Evolutionary conservation across 768 basidiomycete genomes (phyloP).

Genomic region (Mycena galericulata): DNA sequence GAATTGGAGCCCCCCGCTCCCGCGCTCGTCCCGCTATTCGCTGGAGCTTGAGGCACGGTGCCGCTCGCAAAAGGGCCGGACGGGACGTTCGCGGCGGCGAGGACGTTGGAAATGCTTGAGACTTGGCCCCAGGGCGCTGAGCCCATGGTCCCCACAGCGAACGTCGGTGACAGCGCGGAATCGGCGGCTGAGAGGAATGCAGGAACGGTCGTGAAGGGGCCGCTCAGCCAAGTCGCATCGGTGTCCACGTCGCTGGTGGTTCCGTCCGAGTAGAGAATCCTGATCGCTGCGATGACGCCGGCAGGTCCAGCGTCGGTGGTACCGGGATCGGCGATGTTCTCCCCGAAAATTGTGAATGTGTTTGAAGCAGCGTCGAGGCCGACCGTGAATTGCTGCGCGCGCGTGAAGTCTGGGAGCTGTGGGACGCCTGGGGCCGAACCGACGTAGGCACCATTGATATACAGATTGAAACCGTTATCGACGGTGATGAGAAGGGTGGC

Average conservation of each 20-base stretch:
- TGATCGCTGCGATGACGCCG: constrained; percentile 6
- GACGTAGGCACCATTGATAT: constrained; percentile 16
- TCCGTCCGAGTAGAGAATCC: constrained; percentile 11
- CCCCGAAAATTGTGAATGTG: constrained; percentile 8
- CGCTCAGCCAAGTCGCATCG: constrained; percentile 22
- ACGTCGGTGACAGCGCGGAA: not conserved
- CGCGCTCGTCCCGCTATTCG: not conserved
- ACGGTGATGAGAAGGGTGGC: constrained; percentile 12
- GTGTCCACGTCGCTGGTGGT: not conserved
- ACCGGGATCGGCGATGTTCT: constrained; percentile 1
- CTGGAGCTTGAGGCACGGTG: not conserved
- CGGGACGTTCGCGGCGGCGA: constrained; percentile 21
- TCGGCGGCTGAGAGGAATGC: constrained; percentile 11
- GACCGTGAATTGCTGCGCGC: constrained; percentile 13
- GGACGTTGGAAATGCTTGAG: constrained; percentile 3
- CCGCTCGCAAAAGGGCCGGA: constrained; percentile 11
- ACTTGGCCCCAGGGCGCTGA: not conserved
- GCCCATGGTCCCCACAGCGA: not conserved
- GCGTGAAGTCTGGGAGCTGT: not conserved
- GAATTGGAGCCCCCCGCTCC: not conserved
- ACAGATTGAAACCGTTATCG: constrained; percentile 26
- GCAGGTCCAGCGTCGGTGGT: constrained; percentile 3
- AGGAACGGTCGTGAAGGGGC: not conserved
- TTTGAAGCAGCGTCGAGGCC: constrained; percentile 8
- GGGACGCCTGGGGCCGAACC: constrained; percentile 5